Evolutionary conservation across 2,329 filamentous ascomycete genomes (phyloP).

Genomic region (Seiridium unicorne): DNA sequence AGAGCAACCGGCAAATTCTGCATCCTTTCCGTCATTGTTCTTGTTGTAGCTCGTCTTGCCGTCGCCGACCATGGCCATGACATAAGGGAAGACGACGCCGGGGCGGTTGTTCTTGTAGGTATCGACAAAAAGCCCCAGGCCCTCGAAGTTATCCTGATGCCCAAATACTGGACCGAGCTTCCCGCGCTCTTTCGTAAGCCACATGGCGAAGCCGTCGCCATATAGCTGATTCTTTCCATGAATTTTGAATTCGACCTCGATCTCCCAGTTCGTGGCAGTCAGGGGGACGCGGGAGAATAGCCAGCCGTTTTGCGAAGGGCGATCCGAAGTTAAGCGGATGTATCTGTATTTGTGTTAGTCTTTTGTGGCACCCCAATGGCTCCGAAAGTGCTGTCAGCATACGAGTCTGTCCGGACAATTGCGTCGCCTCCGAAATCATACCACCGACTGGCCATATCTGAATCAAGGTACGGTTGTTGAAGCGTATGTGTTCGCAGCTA

Average conservation of each 20-base stretch:
- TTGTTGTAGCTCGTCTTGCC: constrained; percentile 89
- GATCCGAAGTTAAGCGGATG: constrained; percentile 87
- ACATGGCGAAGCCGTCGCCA: constrained; percentile 96
- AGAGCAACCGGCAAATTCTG: constrained; percentile 92
- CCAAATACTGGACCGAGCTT: constrained; percentile 84
- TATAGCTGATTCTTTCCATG: constrained; percentile 86
- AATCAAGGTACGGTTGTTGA: constrained; percentile 91
- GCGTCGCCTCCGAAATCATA: constrained; percentile 98
- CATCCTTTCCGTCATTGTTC: constrained; percentile 88
- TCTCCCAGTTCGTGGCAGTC: constrained; percentile 98
- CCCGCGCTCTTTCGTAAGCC: constrained; percentile 92
- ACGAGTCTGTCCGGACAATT: constrained; percentile 72
- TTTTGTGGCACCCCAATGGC: too few species aligned
- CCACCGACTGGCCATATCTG: constrained; percentile 97
- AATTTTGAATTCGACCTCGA: constrained; percentile 94
- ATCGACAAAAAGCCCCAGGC: constrained; percentile 92
- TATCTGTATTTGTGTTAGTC: constrained; percentile 58
- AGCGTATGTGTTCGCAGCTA: constrained; percentile 87
- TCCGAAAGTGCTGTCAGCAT: constrained; percentile 26
- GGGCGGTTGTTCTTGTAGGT: constrained; percentile 99
- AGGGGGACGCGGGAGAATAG: constrained; percentile 91
- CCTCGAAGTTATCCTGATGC: constrained; percentile 83
- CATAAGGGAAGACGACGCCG: constrained; percentile 91
- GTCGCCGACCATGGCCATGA: constrained; percentile 98
- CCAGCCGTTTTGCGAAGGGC: constrained; percentile 88